A percentile compares a stretch with the other conserved stretches of the same genome.
Conservation (phyloP, 192 early-diverging fungal species). For the Lobosporangium transversale region DNA sequence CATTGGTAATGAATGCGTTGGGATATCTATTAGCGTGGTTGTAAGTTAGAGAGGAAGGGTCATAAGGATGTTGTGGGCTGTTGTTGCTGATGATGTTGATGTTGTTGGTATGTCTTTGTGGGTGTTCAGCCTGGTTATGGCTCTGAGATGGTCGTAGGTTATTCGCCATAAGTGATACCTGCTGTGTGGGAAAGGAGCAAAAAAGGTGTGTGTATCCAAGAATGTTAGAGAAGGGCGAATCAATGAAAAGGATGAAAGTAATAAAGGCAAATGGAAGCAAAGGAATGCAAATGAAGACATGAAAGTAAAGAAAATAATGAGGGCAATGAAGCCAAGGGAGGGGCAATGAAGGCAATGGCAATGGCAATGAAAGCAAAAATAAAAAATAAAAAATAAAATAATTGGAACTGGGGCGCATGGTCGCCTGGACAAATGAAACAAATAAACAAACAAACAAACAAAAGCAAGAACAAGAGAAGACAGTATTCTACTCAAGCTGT, state of each 20-base stretch:
- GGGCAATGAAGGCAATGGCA: background rate
- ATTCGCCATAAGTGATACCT: constrained; percentile 20
- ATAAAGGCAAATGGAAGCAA: background rate
- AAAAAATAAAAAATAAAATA: background rate
- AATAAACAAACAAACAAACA: background rate
- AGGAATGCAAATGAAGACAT: constrained; percentile 3
- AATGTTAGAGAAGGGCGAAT: background rate
- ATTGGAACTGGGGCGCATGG: background rate
- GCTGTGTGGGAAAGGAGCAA: constrained; percentile 3
- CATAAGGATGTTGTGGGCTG: constrained; percentile 4
- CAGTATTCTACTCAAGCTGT: too few relatives aligned
- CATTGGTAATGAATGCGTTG: background rate
- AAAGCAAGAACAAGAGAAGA: constrained; percentile 4
- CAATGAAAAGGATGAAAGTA: background rate
- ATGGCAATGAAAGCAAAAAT: background rate
- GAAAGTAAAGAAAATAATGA: background rate
- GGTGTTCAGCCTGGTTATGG: background rate
- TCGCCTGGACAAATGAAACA: too few relatives aligned
- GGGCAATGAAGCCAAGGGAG: background rate
- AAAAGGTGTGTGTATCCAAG: too few relatives aligned
- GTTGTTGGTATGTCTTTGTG: too few relatives aligned
- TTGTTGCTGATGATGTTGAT: constrained; percentile 5
- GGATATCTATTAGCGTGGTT: background rate
- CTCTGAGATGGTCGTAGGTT: background rate
- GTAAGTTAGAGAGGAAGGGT: background rate